phyloP scores from a whole-genome alignment of 371 early-diverging fungal genomes.

The Entomophthora muscae region DNA sequence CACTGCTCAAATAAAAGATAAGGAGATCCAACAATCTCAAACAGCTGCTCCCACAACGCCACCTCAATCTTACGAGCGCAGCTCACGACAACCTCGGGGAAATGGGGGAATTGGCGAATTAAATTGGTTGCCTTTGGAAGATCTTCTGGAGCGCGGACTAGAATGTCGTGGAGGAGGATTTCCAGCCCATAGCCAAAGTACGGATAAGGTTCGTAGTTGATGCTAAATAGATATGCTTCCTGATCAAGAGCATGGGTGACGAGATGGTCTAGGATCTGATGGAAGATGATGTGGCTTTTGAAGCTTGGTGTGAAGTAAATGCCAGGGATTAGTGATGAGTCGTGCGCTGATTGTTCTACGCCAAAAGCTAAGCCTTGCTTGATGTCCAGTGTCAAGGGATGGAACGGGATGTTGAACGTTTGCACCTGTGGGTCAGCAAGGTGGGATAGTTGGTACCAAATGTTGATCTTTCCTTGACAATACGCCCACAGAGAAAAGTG shows the following conservation, averaged over 20 bases:
- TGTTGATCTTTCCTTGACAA: not conserved
- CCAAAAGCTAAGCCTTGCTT: slow-evolving; percentile 63
- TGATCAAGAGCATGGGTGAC: not conserved
- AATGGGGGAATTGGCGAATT: slow-evolving; percentile 49
- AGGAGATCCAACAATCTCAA: slow-evolving; percentile 59
- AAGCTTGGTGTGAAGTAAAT: slow-evolving; percentile 44
- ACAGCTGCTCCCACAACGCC: slow-evolving; percentile 73
- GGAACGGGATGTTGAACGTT: not conserved
- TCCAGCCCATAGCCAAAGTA: slow-evolving; percentile 77
- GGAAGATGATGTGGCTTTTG: slow-evolving; percentile 26
- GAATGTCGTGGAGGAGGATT: slow-evolving; percentile 58
- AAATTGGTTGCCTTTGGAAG: slow-evolving; percentile 50
- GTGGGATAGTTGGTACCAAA: slow-evolving; percentile 3
- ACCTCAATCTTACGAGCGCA: slow-evolving; percentile 84
- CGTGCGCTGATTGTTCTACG: slow-evolving; percentile 40
- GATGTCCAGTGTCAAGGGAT: slow-evolving; percentile 39
- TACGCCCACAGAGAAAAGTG: slow-evolving; percentile 8
- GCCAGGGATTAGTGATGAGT: slow-evolving; percentile 24
- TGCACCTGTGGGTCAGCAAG: not conserved
- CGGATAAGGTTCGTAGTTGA: slow-evolving; percentile 34
- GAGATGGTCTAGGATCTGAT: slow-evolving; percentile 1
- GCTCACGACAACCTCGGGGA: slow-evolving; percentile 64
- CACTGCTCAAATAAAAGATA: slow-evolving; percentile 61
- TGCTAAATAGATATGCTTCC: not conserved
- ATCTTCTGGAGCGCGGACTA: slow-evolving; percentile 56